Base-by-base conservation (phyloP, 768 basidiomycete species). In the Clathrus columnatus region DNA sequence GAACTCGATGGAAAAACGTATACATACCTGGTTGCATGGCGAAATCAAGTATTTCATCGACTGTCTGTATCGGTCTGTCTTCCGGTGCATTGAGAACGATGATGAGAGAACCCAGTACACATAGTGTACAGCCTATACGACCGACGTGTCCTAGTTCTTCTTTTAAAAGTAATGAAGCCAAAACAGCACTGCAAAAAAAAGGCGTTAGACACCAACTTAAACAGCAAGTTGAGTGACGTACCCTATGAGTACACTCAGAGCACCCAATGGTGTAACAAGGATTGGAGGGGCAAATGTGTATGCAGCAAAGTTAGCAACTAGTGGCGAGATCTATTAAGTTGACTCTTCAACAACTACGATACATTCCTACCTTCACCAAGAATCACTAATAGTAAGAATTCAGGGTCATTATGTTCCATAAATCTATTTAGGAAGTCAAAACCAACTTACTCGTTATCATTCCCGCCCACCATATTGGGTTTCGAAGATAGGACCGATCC, bases 241-340 rank as follows among this genome's bases (percentile, higher is more conserved):
- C 94, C 95, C 96, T 58, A 99, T 89, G 60, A 99, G 79, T 11
- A 99, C 96, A 67, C 91, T 94, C 43, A 96, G 75, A 20, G 95
- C 93, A 53, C 96, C 96, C n/a, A 99, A 72, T 0, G 96, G 96
- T 0, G 95, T 97, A n/a, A 99, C 93, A 54, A 99, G 76, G 65
- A 97, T 94, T 62, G 96, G 91, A 58, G 95, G 96, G 1, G 96
- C 96, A 63, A 97, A 99, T 0, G 92, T 89, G 67, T 97, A 97
- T 7, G 95, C 95, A 6, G 94, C 92, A 70, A 98, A 98, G 72
- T 77, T 77, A 47, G 73, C 73, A 26, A 74, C 73, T 76, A n/a
- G n/a, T n/a, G n/a, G n/a, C n/a, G 60, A 2, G 7, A 30, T 24
- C 23, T 4, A 47, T 23, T 28, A 47, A 47, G 20, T 3, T 47